Base-by-base conservation (phyloP, 371 early-diverging fungal species). In the Apophysomyces trapeziformis region DNA sequence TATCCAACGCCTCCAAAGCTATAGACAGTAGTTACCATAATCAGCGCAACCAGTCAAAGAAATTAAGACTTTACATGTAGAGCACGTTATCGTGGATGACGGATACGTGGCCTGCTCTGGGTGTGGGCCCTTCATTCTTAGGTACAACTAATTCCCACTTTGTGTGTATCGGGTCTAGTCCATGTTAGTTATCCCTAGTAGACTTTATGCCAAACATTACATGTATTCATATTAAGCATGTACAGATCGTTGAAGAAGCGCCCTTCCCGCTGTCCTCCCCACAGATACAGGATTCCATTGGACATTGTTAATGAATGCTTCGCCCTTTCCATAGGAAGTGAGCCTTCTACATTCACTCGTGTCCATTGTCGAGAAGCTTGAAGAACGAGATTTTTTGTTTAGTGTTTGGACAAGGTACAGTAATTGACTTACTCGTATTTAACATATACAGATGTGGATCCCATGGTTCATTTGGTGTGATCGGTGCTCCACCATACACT, bases 1-100 rank as follows among this genome's bases (percentile, higher is more conserved):
- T 89, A 88, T 68, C 92, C 85, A 26, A 84, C 87, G 50, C 93
- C 93, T 60, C 93, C 92, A 70, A 91, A 92, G 56, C 89, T 89
- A 61, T 38, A 36, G 37, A 13, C 18, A 14, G 59, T 66, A 80
- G 35, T n/a, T 57, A 26, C 32, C 32, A 26, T 26, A 26, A 26
- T 26, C 32, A 2, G 32, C 32, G 3, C 32, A 26, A 26, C 32
- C 32, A 26, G 2, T 26, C 32, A 26, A 26, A 26, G 32, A n/a
- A 14, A 4, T 13, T 56, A 58, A 26, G 38, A 37, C 37, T 85
- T 75, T 83, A 87, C 86, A 89, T 81, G 68, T 84, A 88, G 13
- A 89, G 64, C 68, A 80, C 84, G 66, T 85, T 81, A 26, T 87
- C 80, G 60, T 74, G 82, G 5, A 87, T 73, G 32, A 79, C 84